These are phyloP conservation scores for Tolypocladium pustulatum DNA, from an alignment of 2,329 filamentous ascomycete genomes.

Conservation along the genomic window DNA sequence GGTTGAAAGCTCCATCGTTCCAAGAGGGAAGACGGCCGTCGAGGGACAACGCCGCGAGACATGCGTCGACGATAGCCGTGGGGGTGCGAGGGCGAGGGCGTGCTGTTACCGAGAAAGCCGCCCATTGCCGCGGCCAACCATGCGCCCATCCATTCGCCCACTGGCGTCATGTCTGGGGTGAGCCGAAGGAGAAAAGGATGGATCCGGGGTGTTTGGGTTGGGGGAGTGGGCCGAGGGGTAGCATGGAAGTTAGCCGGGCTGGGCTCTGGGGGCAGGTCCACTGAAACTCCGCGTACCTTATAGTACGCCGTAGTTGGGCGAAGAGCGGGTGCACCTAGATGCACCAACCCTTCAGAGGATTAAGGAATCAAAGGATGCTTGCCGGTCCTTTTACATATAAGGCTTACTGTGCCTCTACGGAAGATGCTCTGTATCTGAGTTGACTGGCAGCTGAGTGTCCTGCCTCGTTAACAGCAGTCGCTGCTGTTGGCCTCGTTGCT, in stretches of 20 bases:
- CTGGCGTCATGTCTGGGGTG: background rate
- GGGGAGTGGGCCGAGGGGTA: background rate
- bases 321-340: too few relatives aligned
- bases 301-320: too few relatives aligned
- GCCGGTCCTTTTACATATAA: too few relatives aligned
- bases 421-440: too few relatives aligned
- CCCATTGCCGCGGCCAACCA: slow-evolving; percentile 25
- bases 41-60: background rate
- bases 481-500: too few relatives aligned
- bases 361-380: too few relatives aligned
- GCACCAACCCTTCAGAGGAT: too few relatives aligned
- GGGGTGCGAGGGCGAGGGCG: slow-evolving; percentile 11
- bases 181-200: background rate
- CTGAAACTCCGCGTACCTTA: background rate
- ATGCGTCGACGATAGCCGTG: slow-evolving; percentile 4
- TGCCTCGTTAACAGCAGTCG: too few relatives aligned
- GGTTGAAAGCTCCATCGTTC: background rate
- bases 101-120: slow-evolving; percentile 17
- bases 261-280: background rate
- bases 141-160: background rate
- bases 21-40: background rate
- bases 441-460: too few relatives aligned
- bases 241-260: too few relatives aligned
- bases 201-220: background rate
- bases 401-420: too few relatives aligned